phyloP scores from a whole-genome alignment of 306 rosid genomes.

The Medicago lupulina region DNA sequence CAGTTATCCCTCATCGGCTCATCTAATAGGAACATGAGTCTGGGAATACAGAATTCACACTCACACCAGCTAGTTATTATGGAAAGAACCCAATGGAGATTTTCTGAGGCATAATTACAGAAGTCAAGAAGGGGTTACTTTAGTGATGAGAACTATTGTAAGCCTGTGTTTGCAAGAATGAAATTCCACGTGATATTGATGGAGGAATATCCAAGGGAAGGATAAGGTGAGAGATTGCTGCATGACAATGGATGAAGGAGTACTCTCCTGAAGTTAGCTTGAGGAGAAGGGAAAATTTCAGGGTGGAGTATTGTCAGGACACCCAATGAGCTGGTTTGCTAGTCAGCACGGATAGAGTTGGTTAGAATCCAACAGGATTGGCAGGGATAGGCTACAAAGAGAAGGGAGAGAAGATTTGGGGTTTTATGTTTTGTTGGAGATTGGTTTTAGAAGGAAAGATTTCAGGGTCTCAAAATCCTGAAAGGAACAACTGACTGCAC shows the following conservation, averaged over 20 bases:
- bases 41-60: neutral
- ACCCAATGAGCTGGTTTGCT: neutral
- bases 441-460: neutral
- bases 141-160: neutral
- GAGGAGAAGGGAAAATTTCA: neutral
- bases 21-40: neutral
- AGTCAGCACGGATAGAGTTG: neutral
- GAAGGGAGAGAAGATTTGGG: neutral
- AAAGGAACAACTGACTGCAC: neutral
- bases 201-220: conserved; percentile 6
- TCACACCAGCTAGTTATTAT: neutral
- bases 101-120: conserved; percentile 4
- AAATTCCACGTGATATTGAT: neutral
- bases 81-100: conserved; percentile 6
- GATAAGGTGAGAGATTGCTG: conserved; percentile 1
- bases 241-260: neutral
- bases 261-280: neutral
- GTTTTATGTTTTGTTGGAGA: neutral
- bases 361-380: conserved; percentile 3
- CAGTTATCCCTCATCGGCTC: conserved; percentile 4
- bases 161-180: neutral
- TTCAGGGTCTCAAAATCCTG: neutral
- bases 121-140: neutral
- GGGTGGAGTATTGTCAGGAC: neutral
- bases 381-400: neutral